Percentiles rank a stretch among this genome's conserved stretches.
phyloP scores from a whole-genome alignment of 2,329 filamentous ascomycete genomes.

The Capronia epimyces region DNA sequence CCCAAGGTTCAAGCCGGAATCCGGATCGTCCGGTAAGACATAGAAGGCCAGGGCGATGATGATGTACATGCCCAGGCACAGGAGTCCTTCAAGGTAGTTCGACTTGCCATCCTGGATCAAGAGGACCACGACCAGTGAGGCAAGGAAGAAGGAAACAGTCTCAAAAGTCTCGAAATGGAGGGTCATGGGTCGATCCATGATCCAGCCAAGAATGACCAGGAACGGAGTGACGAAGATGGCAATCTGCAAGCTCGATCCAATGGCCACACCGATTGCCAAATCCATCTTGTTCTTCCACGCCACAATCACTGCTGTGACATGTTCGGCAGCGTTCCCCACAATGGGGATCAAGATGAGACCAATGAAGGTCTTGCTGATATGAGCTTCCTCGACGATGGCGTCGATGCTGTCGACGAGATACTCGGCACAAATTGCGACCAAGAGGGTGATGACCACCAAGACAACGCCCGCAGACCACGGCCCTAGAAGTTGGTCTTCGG shows the following conservation, averaged over 20 bases:
- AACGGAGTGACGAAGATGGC: conserved; percentile 75
- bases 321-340: conserved; percentile 73
- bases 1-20: conserved; percentile 7
- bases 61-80: conserved; percentile 54
- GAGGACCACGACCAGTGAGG: conserved; percentile 67
- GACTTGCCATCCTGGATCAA: conserved; percentile 74
- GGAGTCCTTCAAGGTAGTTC: conserved; percentile 77
- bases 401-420: conserved; percentile 74
- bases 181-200: conserved; percentile 66
- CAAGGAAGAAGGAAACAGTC: conserved; percentile 71
- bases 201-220: conserved; percentile 75
- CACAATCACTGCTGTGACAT: conserved; percentile 75
- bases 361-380: conserved; percentile 75
- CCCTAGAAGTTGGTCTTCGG: conserved; percentile 51
- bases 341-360: conserved; percentile 74
- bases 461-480: conserved; percentile 61
- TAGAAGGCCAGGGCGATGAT: conserved; percentile 47
- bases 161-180: conserved; percentile 77
- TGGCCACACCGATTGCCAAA: conserved; percentile 69
- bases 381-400: conserved; percentile 60
- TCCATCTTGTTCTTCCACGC: conserved; percentile 67
- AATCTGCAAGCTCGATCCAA: conserved; percentile 78
- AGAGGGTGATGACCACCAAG: conserved; percentile 62
- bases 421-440: conserved; percentile 69
- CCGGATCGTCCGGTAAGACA: conserved; percentile 43